phyloP scores from a whole-genome alignment of 2,329 filamentous ascomycete genomes.

The Xylaria sp. region DNA sequence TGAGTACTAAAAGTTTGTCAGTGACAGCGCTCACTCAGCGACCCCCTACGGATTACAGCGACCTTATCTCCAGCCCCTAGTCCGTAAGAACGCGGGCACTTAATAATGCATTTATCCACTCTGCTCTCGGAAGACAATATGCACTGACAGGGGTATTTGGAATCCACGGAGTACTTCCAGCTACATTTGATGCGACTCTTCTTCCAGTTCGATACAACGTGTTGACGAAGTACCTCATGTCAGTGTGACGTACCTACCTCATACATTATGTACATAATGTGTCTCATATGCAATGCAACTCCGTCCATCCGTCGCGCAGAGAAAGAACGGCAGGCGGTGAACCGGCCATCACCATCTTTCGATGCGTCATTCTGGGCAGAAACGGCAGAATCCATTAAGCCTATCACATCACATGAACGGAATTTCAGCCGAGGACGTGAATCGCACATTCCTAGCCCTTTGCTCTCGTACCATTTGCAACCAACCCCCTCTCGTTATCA shows the following conservation, averaged over 20 bases:
- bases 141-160: neutral
- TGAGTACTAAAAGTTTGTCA: too few species aligned
- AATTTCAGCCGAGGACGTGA: neutral
- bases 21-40: too few species aligned
- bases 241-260: neutral
- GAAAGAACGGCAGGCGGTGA: conserved; percentile 15
- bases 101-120: neutral
- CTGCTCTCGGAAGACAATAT: neutral
- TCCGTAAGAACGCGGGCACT: too few species aligned
- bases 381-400: conserved; percentile 15
- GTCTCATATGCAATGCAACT: neutral
- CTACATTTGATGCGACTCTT: neutral
- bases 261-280: neutral
- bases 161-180: neutral
- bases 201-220: neutral
- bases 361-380: conserved; percentile 17
- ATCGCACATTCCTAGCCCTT: neutral
- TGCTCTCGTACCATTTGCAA: neutral
- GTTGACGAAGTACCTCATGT: neutral
- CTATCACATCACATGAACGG: conserved; percentile 20
- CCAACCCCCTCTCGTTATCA: neutral
- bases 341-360: neutral
- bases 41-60: too few species aligned
- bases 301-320: neutral
- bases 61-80: too few species aligned